Evolutionary conservation across 139 green algal species (phyloP), one percentile per base, ranked within the genome.

Genomic region (Chlorella sp.): DNA sequence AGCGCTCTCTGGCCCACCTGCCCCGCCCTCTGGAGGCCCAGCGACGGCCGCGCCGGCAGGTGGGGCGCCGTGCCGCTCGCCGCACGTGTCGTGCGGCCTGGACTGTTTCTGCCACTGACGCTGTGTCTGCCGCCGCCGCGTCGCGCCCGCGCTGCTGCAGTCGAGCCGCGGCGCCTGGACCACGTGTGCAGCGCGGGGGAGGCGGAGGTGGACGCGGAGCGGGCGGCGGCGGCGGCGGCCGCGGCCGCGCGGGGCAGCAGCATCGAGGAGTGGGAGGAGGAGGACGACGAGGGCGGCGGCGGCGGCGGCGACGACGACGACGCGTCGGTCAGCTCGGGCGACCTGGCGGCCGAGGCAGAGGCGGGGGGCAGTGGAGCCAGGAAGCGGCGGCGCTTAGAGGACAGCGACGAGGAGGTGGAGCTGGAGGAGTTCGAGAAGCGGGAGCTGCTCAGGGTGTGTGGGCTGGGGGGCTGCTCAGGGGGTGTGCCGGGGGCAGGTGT

Each of bases 371-470:
- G 25, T 8, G 14, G 53, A 9, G 53, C 53, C 17, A 11, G 53
- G 53, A 77, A 71, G 72, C 46, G 61, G 19, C 31, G n/a, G 19
- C 17, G 46, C 12, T 48, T 23, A 11, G 71, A 69, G 4, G 61
- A 71, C 21, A 70, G 58, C 1, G 71, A 77, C 25, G 45, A 64
- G 12, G 72, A 78, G 27, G 46, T 71, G 21, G 60, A 72, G 42
- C 72, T 78, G 46, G 72, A 78, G 61, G 72, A 71, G 23, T 78
- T 78, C 65, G 72, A 78, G 61, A 71, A 71, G 45, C 25, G 46
- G 45, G 72, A 78, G 25, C 65, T 78, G 45, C 65, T 78, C 51
- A 43, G 61, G 72, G 72, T 78, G 59, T 36, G 68, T 3, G 19
- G 42, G 42, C 2, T 11, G 33, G 6, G 8, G 15, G 12, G 31